These are phyloP conservation scores for Rosa hybrid DNA, from an alignment of 331 rosid genomes.

Conservation along the genomic window DNA sequence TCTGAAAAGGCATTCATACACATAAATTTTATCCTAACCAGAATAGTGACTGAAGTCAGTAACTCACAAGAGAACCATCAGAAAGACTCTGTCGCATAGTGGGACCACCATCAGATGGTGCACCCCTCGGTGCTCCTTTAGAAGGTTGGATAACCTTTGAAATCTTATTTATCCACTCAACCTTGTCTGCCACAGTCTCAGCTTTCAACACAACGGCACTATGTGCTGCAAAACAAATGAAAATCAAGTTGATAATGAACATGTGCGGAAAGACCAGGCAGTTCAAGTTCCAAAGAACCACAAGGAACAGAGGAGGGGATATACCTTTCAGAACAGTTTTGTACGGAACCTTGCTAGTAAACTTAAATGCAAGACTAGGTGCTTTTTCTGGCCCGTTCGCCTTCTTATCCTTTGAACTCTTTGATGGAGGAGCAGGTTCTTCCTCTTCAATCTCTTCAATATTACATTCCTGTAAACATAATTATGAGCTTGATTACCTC, in stretches of 20 bases:
- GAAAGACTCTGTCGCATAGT: slow-evolving; percentile 88
- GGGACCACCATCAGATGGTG: slow-evolving; percentile 54
- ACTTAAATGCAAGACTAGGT: slow-evolving; percentile 73
- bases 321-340: slow-evolving; percentile 94
- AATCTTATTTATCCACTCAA: slow-evolving; percentile 86
- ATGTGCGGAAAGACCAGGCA: background rate
- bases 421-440: slow-evolving; percentile 41
- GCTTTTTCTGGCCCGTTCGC: slow-evolving; percentile 59
- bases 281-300: background rate
- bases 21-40: background rate
- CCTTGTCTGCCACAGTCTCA: slow-evolving; percentile 82
- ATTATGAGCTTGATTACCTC: background rate
- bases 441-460: slow-evolving; percentile 59
- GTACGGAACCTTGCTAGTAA: slow-evolving; percentile 88
- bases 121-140: slow-evolving; percentile 65
- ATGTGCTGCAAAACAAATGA: slow-evolving; percentile 63
- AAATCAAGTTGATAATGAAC: background rate
- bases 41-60: background rate
- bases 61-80: slow-evolving; percentile 92
- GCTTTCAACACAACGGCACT: slow-evolving; percentile 87
- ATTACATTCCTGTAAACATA: slow-evolving; percentile 47
- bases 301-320: background rate
- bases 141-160: slow-evolving; percentile 63
- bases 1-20: background rate
- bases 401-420: slow-evolving; percentile 60